These are phyloP conservation scores for Plantago ovata DNA, from an alignment of 257 asterid species.

Conservation along the genomic window DNA sequence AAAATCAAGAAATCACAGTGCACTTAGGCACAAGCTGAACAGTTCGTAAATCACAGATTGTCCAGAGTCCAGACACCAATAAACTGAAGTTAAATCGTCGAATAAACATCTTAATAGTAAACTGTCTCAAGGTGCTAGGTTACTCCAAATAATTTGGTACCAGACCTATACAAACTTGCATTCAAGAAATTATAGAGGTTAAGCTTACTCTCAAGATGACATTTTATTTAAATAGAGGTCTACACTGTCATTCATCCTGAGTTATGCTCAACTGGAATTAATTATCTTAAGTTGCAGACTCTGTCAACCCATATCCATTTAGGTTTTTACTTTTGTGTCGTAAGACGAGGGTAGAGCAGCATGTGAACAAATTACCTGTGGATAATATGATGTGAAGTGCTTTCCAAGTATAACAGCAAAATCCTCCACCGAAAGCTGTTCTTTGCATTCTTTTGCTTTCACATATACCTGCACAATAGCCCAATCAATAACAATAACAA, in stretches of 20 bases:
- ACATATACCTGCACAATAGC: constrained; percentile 68
- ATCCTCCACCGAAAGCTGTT: constrained; percentile 67
- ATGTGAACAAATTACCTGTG: constrained; percentile 41
- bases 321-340: constrained; percentile 5
- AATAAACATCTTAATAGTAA: constrained; percentile 7
- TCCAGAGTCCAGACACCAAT: not conserved
- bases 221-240: not conserved
- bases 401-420: constrained; percentile 85
- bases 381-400: constrained; percentile 76
- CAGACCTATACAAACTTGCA: constrained; percentile 12
- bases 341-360: no score
- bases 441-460: constrained; percentile 82
- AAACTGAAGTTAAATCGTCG: constrained; percentile 4
- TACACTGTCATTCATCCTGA: not conserved
- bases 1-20: not conserved
- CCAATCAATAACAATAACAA: constrained; percentile 14
- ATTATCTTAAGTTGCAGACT: constrained; percentile 4
- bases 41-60: not conserved
- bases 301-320: not conserved
- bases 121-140: not conserved
- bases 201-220: not conserved
- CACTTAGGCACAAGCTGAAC: constrained; percentile 5
- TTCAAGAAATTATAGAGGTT: constrained; percentile 2
- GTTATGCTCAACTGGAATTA: not conserved
- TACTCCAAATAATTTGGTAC: not conserved